Evolutionary conservation across 2,329 filamentous ascomycete genomes (phyloP), one percentile per base, ranked within the genome.

Genomic region (Sporothrix schenckii): DNA sequence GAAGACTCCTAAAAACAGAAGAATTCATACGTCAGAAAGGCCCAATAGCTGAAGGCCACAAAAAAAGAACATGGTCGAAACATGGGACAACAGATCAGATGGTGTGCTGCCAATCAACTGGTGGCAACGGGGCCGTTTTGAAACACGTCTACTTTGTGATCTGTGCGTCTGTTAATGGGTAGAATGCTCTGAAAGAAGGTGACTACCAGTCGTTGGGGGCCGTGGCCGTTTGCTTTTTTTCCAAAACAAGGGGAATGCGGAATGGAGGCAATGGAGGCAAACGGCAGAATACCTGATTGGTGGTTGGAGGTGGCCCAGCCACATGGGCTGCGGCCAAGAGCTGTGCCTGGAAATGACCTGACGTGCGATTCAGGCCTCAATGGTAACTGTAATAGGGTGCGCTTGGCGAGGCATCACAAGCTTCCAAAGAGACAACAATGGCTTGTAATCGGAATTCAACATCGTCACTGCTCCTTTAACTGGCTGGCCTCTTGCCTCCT

Each of bases 61-160:
- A 44, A 21, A 50, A n/a, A 39, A 67, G 39, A 58, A 54, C 10
- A 54, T 39, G 30, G 39, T 56, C 50, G 66, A 58, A 69, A 60
- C 66, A 69, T 24, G 66, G 54, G 39, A 49, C 66, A 60, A 66
- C 39, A n/a, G 68, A 27, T 54, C 44, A 44, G 68, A 69, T 41
- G 68, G 68, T 53, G 56, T 49, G 41, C 27, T 27, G 47, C 68
- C 68, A 69, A 69, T 69, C 68, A 44, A 63, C n/a, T 34, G 47
- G 68, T 44, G 56, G 30, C 56, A 49, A n/a, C 11, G 19, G 39
- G n/a, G 39, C 5, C 7, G 44, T 39, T n/a, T 69, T 69, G 67
- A 69, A 69, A 69, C 67, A 61, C 60, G 21, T 16, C 65, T 44
- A 34, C 50, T 44, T 10, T 50, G 44, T 30, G 61, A 19, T 13